Evolutionary conservation across 371 early-diverging fungal species (phyloP), one percentile per base, ranked within the genome.

Genomic region (Mucor sp.): DNA sequence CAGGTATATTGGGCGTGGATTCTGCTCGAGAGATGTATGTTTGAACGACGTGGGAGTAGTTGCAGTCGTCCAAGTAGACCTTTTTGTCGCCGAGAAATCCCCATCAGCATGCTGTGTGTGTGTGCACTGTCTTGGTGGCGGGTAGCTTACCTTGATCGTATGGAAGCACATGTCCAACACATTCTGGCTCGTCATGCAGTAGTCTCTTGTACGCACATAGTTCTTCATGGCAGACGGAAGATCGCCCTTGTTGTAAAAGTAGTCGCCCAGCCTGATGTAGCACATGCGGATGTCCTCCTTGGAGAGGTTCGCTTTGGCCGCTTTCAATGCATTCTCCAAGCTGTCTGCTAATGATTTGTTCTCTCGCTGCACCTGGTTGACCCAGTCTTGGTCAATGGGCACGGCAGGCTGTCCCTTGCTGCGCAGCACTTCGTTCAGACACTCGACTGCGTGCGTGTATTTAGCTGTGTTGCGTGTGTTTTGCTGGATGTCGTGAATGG

Each of bases 271-370:
- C 43, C 90, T 90, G 25, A 81, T 87, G 66, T 90, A 84, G 12
- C 89, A 90, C 87, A 89, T 87, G 68, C 95, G 76, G 44, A 94
- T 93, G 69, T 87, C 87, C 76, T 95, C 95, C 75, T 93, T 95
- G 67, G 89, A 86, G 55, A 87, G 69, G 63, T 89, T 92, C 41
- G 73, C 79, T 65, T 91, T 91, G 74, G 90, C 92, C 41, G 69
- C 82, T 73, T 89, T 92, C 39, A 95, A 76, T 69, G 93, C 92
- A 14, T 74, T 72, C 57, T 95, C 94, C 41, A 95, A 76, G 66
- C 75, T 77, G 14, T 93, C 93, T 7, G 82, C 65, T 39, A 74
- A 76, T 17, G 70, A 62, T 56, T 89, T 84, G 21, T 74, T 84
- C 32, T 63, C 65, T 27, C 72, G 74, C 23, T 72, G 68, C n/a